phyloP scores from a whole-genome alignment of 1,139 yeast species.

The Pichia kudriavzevii region DNA sequence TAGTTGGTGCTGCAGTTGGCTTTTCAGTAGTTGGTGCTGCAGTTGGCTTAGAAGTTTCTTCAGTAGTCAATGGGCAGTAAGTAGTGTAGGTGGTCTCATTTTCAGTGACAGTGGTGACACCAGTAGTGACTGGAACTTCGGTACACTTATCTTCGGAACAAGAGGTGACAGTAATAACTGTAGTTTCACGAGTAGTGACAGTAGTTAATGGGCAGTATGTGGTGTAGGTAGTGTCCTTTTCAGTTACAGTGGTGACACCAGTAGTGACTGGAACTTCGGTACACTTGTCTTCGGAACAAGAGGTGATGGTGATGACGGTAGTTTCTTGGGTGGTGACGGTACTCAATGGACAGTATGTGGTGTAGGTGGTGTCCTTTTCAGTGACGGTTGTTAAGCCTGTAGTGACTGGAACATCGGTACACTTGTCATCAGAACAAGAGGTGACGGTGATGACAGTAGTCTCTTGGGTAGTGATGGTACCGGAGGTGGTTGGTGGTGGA shows the following conservation, averaged over 20 bases:
- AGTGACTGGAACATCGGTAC: conserved; percentile 35
- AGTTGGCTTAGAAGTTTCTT: conserved; percentile 11
- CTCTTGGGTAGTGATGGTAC: conserved; percentile 11
- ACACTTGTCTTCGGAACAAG: conserved; percentile 38
- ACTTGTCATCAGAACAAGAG: conserved; percentile 6
- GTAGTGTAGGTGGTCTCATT: conserved; percentile 34
- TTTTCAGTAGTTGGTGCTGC: conserved; percentile 23
- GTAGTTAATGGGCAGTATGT: conserved; percentile 38
- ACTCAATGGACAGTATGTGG: conserved; percentile 5
- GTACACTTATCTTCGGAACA: conserved; percentile 37
- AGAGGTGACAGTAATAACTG: conserved; percentile 32
- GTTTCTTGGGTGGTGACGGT: conserved; percentile 13
- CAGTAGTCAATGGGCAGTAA: conserved; percentile 35
- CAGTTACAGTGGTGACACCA: conserved; percentile 37
- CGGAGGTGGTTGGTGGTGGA: conserved; percentile 6
- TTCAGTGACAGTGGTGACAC: conserved; percentile 35
- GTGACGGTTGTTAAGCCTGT: conserved; percentile 18
- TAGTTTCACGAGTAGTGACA: conserved; percentile 15
- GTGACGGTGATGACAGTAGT: conserved; percentile 21
- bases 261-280: conserved; percentile 34
- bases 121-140: conserved; percentile 35
- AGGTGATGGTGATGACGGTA: conserved; percentile 30
- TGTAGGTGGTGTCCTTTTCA: conserved; percentile 35
- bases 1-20: conserved; percentile 11
- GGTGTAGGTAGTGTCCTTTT: conserved; percentile 31